These are phyloP conservation scores for Elsinoe batatas DNA, from an alignment of 2,329 filamentous ascomycete species.

Conservation along the genomic window DNA sequence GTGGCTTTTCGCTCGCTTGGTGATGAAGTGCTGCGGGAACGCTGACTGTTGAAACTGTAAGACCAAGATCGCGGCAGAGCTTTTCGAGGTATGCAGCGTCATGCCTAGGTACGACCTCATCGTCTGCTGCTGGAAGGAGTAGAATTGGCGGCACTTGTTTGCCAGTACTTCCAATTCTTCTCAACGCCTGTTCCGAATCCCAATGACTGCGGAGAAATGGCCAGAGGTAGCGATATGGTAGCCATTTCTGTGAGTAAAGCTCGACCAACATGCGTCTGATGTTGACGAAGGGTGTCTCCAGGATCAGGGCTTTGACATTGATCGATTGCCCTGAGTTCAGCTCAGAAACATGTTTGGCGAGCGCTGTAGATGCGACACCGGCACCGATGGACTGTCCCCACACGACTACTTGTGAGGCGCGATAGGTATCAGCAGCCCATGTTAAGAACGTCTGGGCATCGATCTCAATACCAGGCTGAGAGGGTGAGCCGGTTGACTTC, in stretches of 20 bases:
- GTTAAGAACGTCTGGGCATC: slow-evolving; percentile 56
- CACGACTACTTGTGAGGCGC: slow-evolving; percentile 40
- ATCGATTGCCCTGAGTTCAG: slow-evolving; percentile 18
- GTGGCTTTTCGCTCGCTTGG: slow-evolving; percentile 35
- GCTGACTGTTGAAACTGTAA: slow-evolving; percentile 30
- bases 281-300: slow-evolving; percentile 69
- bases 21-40: slow-evolving; percentile 42
- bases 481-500: slow-evolving; percentile 63
- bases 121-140: slow-evolving; percentile 46
- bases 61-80: slow-evolving; percentile 26
- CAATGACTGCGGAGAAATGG: slow-evolving; percentile 59
- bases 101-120: slow-evolving; percentile 49
- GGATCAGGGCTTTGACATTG: slow-evolving; percentile 43
- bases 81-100: slow-evolving; percentile 46
- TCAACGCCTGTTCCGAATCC: slow-evolving; percentile 37
- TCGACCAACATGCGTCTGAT: slow-evolving; percentile 60
- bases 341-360: slow-evolving; percentile 35
- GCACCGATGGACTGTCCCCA: slow-evolving; percentile 74
- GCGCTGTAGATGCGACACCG: slow-evolving; percentile 57
- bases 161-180: slow-evolving; percentile 25
- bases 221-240: slow-evolving; percentile 66
- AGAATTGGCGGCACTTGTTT: slow-evolving; percentile 30
- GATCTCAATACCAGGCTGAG: slow-evolving; percentile 57
- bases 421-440: slow-evolving; percentile 46
- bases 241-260: slow-evolving; percentile 68